Conservation (phyloP, 164 flowering plant genomes). For the Sextonia rubra region DNA sequence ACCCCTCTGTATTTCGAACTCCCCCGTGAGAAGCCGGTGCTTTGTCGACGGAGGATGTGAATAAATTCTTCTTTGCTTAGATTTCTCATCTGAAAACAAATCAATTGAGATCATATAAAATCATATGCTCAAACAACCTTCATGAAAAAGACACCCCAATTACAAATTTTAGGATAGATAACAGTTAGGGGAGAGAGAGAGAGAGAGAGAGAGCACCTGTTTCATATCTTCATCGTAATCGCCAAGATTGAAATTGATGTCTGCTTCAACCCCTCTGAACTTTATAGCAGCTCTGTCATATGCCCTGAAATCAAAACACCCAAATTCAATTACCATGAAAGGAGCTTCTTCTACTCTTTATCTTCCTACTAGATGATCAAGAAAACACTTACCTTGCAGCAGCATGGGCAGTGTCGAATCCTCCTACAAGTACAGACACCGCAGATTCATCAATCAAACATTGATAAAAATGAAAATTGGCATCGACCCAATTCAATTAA, state of each 20-base stretch:
- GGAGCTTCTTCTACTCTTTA: not conserved
- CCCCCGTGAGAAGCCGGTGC: conserved; percentile 79
- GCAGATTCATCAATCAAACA: conserved; percentile 7
- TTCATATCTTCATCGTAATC: conserved; percentile 84
- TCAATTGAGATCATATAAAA: not conserved
- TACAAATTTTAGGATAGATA: not conserved
- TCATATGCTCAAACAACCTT: too few species aligned
- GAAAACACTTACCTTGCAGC: conserved; percentile 58
- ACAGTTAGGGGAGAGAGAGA: too few species aligned
- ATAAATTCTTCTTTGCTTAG: conserved; percentile 86
- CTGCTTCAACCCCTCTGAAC: conserved; percentile 92
- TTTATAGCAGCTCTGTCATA: conserved; percentile 94
- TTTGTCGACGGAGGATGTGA: conserved; percentile 78
- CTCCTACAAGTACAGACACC: conserved; percentile 45
- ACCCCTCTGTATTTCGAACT: conserved; percentile 80
- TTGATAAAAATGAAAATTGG: not conserved
- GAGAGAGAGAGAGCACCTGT: conserved; percentile 35
- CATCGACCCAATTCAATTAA: not conserved
- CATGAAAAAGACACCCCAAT: not conserved
- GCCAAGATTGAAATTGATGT: conserved; percentile 62
- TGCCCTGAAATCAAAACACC: conserved; percentile 44
- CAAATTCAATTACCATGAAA: not conserved
- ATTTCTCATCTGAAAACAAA: conserved; percentile 50
- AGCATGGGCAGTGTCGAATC: conserved; percentile 83
- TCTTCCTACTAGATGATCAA: not conserved